A percentile compares a stretch with the other conserved stretches of the same genome.
Conservation (phyloP, 2,329 filamentous ascomycete genomes). For the Diaporthe destruens region DNA sequence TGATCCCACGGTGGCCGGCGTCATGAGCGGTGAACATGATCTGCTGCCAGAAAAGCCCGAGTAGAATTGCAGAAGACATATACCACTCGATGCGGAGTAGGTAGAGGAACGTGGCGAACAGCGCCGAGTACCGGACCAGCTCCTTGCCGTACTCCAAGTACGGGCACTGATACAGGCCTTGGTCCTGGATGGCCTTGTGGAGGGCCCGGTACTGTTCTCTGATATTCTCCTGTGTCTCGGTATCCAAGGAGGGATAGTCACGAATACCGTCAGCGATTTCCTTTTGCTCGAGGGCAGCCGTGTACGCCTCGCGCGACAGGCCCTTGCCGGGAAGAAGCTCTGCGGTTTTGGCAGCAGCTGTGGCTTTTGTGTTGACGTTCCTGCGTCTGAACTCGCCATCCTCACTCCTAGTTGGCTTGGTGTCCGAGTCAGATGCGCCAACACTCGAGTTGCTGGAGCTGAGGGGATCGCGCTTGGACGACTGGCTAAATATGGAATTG, state of each 20-base stretch:
- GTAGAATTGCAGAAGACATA: slow-evolving; percentile 66
- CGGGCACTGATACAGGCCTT: slow-evolving; percentile 70
- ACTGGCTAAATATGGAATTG: slow-evolving; percentile 33
- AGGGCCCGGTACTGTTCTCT: slow-evolving; percentile 66
- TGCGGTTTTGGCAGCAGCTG: slow-evolving; percentile 18
- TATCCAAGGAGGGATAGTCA: slow-evolving; percentile 66
- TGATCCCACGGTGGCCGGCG: slow-evolving; percentile 73
- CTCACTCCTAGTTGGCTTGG: not conserved
- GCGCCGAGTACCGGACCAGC: slow-evolving; percentile 62
- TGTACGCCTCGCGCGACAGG: slow-evolving; percentile 40
- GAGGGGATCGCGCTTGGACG: slow-evolving; percentile 29
- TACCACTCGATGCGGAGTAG: slow-evolving; percentile 66
- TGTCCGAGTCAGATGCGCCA: slow-evolving; percentile 10
- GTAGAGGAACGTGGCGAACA: slow-evolving; percentile 64
- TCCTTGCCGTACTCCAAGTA: slow-evolving; percentile 72
- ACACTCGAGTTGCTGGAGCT: slow-evolving; percentile 39
- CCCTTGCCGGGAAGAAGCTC: slow-evolving; percentile 32
- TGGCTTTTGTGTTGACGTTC: not conserved
- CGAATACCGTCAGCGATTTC: slow-evolving; percentile 46
- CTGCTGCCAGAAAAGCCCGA: slow-evolving; percentile 77
- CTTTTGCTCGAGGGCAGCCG: slow-evolving; percentile 41
- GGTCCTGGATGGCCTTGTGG: slow-evolving; percentile 65
- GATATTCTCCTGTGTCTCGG: slow-evolving; percentile 67
- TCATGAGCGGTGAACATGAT: slow-evolving; percentile 78
- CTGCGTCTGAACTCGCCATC: slow-evolving; percentile 18